A percentile compares a stretch with the other conserved stretches of the same genome.
These are phyloP conservation scores for Lanzia echinophila DNA, from an alignment of 2,329 filamentous ascomycete genomes.

Conservation along the genomic window DNA sequence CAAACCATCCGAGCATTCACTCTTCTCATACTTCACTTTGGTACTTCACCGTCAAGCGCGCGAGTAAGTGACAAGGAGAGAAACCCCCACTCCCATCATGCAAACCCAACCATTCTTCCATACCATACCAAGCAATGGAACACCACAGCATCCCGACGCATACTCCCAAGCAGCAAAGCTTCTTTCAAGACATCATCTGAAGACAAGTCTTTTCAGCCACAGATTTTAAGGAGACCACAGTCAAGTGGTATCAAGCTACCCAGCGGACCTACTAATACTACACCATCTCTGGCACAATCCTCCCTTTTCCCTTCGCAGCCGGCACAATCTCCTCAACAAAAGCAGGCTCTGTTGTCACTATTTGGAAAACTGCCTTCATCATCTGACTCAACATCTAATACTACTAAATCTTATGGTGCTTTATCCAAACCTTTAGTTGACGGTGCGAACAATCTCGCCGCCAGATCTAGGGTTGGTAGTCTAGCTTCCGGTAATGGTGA, in stretches of 20 bases:
- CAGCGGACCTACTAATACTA: neutral
- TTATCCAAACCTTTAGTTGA: slow-evolving; percentile 12
- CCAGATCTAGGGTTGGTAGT: slow-evolving; percentile 27
- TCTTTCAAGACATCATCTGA: slow-evolving; percentile 21
- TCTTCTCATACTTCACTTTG: too few relatives aligned
- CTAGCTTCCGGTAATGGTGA: slow-evolving; percentile 23
- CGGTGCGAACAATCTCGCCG: slow-evolving; percentile 10
- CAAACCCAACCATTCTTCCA: too few relatives aligned
- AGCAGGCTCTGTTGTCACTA: slow-evolving; percentile 36
- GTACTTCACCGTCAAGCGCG: too few relatives aligned
- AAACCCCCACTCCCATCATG: too few relatives aligned
- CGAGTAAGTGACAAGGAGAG: too few relatives aligned
- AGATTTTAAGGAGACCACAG: slow-evolving; percentile 45
- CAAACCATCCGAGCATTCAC: too few relatives aligned
- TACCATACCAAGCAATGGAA: too few relatives aligned
- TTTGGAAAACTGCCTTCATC: slow-evolving; percentile 22
- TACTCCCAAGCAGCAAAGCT: slow-evolving; percentile 1
- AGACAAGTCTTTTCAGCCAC: slow-evolving; percentile 43
- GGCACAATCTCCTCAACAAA: slow-evolving; percentile 39
- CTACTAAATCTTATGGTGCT: slow-evolving; percentile 7
- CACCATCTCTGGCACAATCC: neutral
- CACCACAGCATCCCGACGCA: too few relatives aligned
- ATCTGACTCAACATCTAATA: slow-evolving; percentile 5
- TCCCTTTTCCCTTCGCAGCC: slow-evolving; percentile 16
- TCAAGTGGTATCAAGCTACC: slow-evolving; percentile 25